Evolutionary conservation across 1,139 yeast species (phyloP).

Genomic region (Hansenula lynferdii): DNA sequence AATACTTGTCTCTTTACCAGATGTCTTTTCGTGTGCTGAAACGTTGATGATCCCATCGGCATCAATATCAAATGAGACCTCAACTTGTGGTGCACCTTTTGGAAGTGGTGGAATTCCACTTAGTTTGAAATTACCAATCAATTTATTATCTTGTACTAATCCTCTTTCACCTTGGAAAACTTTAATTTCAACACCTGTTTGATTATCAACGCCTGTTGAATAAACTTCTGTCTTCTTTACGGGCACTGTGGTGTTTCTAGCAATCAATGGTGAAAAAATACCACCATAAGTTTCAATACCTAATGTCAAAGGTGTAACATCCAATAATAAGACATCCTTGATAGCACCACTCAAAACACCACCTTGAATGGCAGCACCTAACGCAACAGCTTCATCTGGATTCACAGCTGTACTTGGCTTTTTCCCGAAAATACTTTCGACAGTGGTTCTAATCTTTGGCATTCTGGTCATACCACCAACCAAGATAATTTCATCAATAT

Average conservation of each 20-base stretch:
- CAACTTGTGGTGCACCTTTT: conserved; percentile 76
- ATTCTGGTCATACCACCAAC: conserved; percentile 88
- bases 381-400: conserved; percentile 82
- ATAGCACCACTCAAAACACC: conserved; percentile 69
- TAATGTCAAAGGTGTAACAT: conserved; percentile 73
- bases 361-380: conserved; percentile 85
- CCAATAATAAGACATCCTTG: conserved; percentile 60
- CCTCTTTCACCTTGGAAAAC: conserved; percentile 80
- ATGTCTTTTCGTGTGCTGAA: conserved; percentile 62
- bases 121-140: conserved; percentile 68
- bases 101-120: conserved; percentile 65
- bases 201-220: conserved; percentile 84
- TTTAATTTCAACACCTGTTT: conserved; percentile 72
- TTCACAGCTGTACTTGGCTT: conserved; percentile 63
- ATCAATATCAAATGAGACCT: conserved; percentile 70
- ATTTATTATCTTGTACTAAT: conserved; percentile 64
- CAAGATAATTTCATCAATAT: conserved; percentile 64
- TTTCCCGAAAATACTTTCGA: conserved; percentile 50
- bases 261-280: conserved; percentile 68
- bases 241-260: conserved; percentile 74
- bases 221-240: conserved; percentile 66
- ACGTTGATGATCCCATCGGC: conserved; percentile 82
- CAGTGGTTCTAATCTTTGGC: conserved; percentile 65
- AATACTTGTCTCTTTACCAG: conserved; percentile 50
- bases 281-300: conserved; percentile 87